These are phyloP conservation scores for Huntiella decipiens DNA, from an alignment of 2,329 filamentous ascomycete species.

Conservation along the genomic window DNA sequence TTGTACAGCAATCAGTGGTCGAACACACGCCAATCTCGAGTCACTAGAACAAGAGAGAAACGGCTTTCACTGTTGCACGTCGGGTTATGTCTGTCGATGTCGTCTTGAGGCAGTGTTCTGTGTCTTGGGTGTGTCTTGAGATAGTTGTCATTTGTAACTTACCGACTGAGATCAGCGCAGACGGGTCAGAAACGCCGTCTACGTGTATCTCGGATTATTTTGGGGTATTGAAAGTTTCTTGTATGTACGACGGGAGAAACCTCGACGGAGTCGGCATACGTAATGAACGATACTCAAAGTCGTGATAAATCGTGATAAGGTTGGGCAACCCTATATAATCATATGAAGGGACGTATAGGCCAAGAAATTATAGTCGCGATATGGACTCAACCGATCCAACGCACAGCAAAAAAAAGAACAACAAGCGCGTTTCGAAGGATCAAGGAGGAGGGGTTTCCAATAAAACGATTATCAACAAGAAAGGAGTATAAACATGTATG, in stretches of 20 bases:
- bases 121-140: no score
- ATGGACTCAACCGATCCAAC: not conserved
- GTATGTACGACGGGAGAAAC: not conserved
- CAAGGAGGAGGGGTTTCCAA: no score
- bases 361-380: not conserved
- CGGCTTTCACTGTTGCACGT: no score
- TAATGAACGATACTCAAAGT: no score
- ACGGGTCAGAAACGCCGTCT: slow-evolving; percentile 39
- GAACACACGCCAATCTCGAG: no score
- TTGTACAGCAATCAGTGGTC: no score
- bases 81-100: no score
- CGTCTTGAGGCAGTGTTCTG: no score
- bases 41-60: no score
- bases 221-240: not conserved
- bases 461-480: no score
- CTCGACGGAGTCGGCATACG: not conserved
- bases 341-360: not conserved
- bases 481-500: no score
- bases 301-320: no score
- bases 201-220: slow-evolving; percentile 29
- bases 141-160: slow-evolving; percentile 15
- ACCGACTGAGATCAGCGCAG: slow-evolving; percentile 44
- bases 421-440: slow-evolving; percentile 2
- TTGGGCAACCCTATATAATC: not conserved
- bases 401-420: slow-evolving; percentile 2